Base-by-base conservation (phyloP, 2,329 filamentous ascomycete genomes). In the Clonostachys rhizophaga region DNA sequence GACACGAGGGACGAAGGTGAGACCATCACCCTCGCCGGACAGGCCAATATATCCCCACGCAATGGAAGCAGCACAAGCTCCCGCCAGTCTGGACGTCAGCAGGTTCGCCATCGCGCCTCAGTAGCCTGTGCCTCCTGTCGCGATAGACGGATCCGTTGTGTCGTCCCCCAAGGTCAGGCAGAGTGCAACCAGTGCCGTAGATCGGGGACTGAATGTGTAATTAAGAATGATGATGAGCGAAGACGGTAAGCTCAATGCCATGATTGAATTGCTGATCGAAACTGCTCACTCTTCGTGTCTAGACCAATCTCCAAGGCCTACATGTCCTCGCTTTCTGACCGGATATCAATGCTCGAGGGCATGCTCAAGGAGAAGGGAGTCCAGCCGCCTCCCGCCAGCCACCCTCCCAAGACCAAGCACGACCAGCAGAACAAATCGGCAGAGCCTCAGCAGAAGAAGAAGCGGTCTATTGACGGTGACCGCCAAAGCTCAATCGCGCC, bases 291-390 rank as follows among this genome's bases (percentile, higher is more conserved):
- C 18, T 14, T 37, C 17, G 18, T 37, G 36, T 18, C 3, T 37
- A 79, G 76, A 36, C 77, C 77, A 8, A 78, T 80, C 34, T 80
- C 76, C 17, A 75, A 78, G 57, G 77, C 77, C 46, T 81, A 80
- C 58, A 78, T 79, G 70, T 74, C 72, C 39, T 79, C 75, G 2
- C 63, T 81, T 11, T 76, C 75, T n/a, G 74, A 76, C 20, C 69
- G 77, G 5, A 76, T 80, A 40, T 63, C 68, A 8, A 52, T 80
- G 50, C 65, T 81, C 1, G 77, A 81, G 60, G 60, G 61, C 14
- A 68, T 80, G 69, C 67, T 81, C 5, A 57, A 69, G 47, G 73
- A 78, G 37, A 69, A 67, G 34, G 76, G 76, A 44, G 67, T 74
- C 16, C 65, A 67, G 3, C 68, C 72, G 18, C 76, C 77, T 10